A percentile compares a stretch with the other conserved stretches of the same genome.
Conservation (phyloP, 2,329 filamentous ascomycete genomes). For the Neurospora crassa region DNA sequence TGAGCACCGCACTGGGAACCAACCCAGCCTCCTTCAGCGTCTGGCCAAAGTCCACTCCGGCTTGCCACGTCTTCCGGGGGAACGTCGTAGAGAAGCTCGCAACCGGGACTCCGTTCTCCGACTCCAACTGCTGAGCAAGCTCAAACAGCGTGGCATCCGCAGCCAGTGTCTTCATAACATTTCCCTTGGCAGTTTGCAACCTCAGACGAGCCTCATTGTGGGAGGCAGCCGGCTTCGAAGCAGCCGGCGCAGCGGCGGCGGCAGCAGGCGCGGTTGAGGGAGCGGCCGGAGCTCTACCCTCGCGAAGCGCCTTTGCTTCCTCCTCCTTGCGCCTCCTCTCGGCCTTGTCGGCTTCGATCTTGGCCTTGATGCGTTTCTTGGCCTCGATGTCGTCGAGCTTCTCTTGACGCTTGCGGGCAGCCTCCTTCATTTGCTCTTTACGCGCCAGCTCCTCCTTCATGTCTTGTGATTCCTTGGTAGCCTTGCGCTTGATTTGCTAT, state of each 20-base stretch:
- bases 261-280: slow-evolving; percentile 31
- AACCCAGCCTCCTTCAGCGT: slow-evolving; percentile 87
- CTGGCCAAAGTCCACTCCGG: slow-evolving; percentile 67
- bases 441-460: slow-evolving; percentile 79
- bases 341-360: slow-evolving; percentile 91
- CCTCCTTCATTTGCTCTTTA: slow-evolving; percentile 89
- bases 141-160: slow-evolving; percentile 91
- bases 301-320: slow-evolving; percentile 73
- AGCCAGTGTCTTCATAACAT: slow-evolving; percentile 77
- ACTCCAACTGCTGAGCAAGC: slow-evolving; percentile 65
- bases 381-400: slow-evolving; percentile 78
- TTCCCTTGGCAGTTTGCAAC: slow-evolving; percentile 66
- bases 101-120: slow-evolving; percentile 62
- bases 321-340: slow-evolving; percentile 80
- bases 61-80: slow-evolving; percentile 71
- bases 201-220: slow-evolving; percentile 76
- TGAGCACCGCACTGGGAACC: slow-evolving; percentile 81
- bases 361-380: slow-evolving; percentile 81
- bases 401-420: slow-evolving; percentile 75
- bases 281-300: slow-evolving; percentile 50
- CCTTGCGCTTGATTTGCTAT: slow-evolving; percentile 68
- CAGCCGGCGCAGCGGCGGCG: slow-evolving; percentile 32
- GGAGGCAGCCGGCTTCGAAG: slow-evolving; percentile 54
- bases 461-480: slow-evolving; percentile 81
- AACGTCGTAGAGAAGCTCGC: slow-evolving; percentile 78